A percentile compares a stretch with the other conserved stretches of the same genome.
These are phyloP conservation scores for Cyanidioschyzon merolae DNA, from an alignment of 23 red algal genomes.

Conservation along the genomic window DNA sequence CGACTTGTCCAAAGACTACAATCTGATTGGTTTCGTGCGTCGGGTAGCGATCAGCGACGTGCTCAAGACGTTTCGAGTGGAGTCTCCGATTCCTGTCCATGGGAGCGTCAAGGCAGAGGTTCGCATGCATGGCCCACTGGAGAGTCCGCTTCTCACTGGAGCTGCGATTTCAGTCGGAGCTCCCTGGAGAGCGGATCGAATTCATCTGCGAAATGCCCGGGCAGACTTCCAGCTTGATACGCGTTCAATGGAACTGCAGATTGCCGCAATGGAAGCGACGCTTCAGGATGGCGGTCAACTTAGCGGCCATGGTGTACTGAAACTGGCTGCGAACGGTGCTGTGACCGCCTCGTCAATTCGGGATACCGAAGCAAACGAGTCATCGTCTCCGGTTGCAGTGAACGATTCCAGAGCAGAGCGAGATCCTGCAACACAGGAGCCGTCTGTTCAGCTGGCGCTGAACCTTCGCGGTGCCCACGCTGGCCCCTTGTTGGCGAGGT, in stretches of 20 bases:
- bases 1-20: conserved; percentile 53
- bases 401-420: not conserved
- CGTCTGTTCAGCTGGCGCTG: conserved; percentile 35
- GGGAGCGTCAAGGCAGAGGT: conserved; percentile 38
- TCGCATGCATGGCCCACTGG: conserved; percentile 48
- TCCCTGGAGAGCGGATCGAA: conserved; percentile 31
- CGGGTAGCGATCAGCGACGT: conserved; percentile 46
- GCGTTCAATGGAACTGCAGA: conserved; percentile 33
- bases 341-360: not conserved
- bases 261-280: conserved; percentile 22
- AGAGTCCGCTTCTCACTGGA: conserved; percentile 50
- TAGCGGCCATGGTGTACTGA: conserved; percentile 23
- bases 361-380: too few species aligned
- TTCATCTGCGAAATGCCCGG: conserved; percentile 26
- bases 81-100: conserved; percentile 40
- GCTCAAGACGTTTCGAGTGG: conserved; percentile 63
- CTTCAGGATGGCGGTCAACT: conserved; percentile 41
- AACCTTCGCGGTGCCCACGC: conserved; percentile 6
- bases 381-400: not conserved
- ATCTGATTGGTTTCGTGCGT: conserved; percentile 40
- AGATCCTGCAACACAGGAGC: not conserved
- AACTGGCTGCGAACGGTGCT: not conserved
- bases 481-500: conserved; percentile 32
- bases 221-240: conserved; percentile 48
- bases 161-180: conserved; percentile 29